A percentile compares a stretch with the other conserved stretches of the same genome.
These are phyloP conservation scores for Stephanocyclus meneghinianus DNA, from an alignment of 352 stramenopile genomes.

Conservation along the genomic window DNA sequence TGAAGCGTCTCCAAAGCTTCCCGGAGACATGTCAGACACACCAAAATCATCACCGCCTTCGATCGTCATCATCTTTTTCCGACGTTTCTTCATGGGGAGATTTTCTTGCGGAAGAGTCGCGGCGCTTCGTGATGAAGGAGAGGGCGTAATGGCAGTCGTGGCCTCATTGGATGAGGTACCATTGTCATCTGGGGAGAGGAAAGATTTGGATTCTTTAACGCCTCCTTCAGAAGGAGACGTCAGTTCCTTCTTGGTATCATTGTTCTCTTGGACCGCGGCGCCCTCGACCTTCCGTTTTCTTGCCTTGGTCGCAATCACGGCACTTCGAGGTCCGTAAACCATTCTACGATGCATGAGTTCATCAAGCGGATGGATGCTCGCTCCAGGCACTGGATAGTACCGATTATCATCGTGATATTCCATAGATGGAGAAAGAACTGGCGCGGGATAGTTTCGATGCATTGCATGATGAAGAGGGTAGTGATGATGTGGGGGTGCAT, in stretches of 20 bases:
- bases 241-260: neutral
- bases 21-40: conserved; percentile 13
- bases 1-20: neutral
- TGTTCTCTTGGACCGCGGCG: neutral
- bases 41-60: conserved; percentile 5
- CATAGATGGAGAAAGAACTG: conserved; percentile 5
- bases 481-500: neutral
- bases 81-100: conserved; percentile 50
- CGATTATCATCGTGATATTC: conserved; percentile 8
- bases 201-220: conserved; percentile 13
- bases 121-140: conserved; percentile 20
- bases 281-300: neutral
- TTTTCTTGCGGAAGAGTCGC: conserved; percentile 5
- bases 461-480: neutral
- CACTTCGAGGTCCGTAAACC: conserved; percentile 28
- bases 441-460: conserved; percentile 6
- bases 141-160: conserved; percentile 44
- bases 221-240: conserved; percentile 8
- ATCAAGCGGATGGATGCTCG: conserved; percentile 27
- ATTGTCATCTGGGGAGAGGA: conserved; percentile 33
- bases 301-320: neutral
- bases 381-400: neutral
- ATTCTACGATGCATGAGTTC: conserved; percentile 53
- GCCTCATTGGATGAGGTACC: conserved; percentile 17
- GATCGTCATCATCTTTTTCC: conserved; percentile 3